Conservation (phyloP, 2,329 filamentous ascomycete genomes). For the Fusarium tanahbumbuense region DNA sequence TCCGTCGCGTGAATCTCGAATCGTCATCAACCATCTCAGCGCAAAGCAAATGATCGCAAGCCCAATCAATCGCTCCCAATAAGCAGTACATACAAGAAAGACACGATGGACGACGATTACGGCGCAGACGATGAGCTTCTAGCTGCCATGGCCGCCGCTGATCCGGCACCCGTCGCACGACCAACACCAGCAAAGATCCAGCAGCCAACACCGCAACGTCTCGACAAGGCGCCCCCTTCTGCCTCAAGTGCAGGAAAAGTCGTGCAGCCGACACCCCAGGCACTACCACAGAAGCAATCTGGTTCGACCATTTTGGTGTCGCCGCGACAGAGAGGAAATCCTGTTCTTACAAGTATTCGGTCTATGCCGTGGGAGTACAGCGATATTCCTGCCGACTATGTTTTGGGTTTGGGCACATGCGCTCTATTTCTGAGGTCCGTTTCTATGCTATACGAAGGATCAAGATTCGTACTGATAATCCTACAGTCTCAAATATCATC, state of each 20-base stretch:
- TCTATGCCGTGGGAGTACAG: constrained; percentile 95
- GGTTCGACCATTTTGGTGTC: constrained; percentile 90
- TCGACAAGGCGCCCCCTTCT: constrained; percentile 63
- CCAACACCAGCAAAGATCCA: constrained; percentile 56
- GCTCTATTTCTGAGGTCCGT: constrained; percentile 81
- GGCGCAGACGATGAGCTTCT: constrained; percentile 68
- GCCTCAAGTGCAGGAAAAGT: constrained; percentile 64
- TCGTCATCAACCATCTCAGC: background rate
- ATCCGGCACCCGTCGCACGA: constrained; percentile 47
- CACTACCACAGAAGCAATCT: constrained; percentile 71
- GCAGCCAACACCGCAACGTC: constrained; percentile 65
- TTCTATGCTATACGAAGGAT: rapidly evolving
- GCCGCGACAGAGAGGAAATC: constrained; percentile 93
- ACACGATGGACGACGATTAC: constrained; percentile 65
- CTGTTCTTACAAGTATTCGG: constrained; percentile 84
- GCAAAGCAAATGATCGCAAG: background rate
- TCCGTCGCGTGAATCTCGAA: constrained; percentile 29
- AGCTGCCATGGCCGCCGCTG: constrained; percentile 65
- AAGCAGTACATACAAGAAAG: background rate
- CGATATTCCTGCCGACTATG: constrained; percentile 95
- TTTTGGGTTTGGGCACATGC: constrained; percentile 87
- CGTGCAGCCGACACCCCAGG: constrained; percentile 89
- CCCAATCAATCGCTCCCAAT: background rate
- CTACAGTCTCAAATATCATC: constrained; percentile 88
- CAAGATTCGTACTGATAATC: background rate